Base-by-base conservation (phyloP, 2,329 filamentous ascomycete genomes). In the Karstenula rhodostoma region DNA sequence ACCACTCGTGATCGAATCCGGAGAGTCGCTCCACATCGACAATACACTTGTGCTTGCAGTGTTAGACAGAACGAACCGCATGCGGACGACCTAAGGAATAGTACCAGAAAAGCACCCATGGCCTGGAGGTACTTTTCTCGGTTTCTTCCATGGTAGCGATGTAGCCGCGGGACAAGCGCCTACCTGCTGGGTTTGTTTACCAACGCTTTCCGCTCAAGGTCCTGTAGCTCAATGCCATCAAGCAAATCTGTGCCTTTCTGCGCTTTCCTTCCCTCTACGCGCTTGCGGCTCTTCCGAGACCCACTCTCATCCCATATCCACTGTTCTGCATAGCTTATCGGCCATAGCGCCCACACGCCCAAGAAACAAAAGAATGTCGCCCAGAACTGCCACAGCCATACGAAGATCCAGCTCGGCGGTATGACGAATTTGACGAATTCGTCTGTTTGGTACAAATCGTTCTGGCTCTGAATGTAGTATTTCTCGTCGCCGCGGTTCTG, bases 381-480 rank as follows among this genome's bases (percentile, higher is more conserved):
- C 56, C 87, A 82, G 22, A 89, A 79, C 73, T 93, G 90, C 84
- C 86, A 90, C 3, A 83, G 64, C 77, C 86, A 82, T 1, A 93
- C 76, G 1, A 89, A 33, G 25, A 85, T 70, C 8, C 86, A 87
- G 0, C 89, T 78, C 0, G 86, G 84, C 12, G 82, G 85, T 10
- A 85, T 70, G 19, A 94, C 68, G 72, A 96, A 95, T 68, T 89
- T 89, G 62, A 94, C 80, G 63, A 89, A 89, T 67, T 96, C 90
- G 51, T 88, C 89, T 0, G 87, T 83, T 70, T 94, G 91, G 72
- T 96, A 96, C 8, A 94, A 79, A 73, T 97, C 93, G 66, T 96
- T 89, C 74, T 97, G 93, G 19, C 83, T 85, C 7, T 82, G 77
- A 64, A 96, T 94, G 73, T 89, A 91, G 79, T 93, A 95, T 59